A percentile compares a stretch with the other conserved stretches of the same genome.
Conservation (phyloP, 192 early-diverging fungal genomes). For the Backusella tarrabulga region DNA sequence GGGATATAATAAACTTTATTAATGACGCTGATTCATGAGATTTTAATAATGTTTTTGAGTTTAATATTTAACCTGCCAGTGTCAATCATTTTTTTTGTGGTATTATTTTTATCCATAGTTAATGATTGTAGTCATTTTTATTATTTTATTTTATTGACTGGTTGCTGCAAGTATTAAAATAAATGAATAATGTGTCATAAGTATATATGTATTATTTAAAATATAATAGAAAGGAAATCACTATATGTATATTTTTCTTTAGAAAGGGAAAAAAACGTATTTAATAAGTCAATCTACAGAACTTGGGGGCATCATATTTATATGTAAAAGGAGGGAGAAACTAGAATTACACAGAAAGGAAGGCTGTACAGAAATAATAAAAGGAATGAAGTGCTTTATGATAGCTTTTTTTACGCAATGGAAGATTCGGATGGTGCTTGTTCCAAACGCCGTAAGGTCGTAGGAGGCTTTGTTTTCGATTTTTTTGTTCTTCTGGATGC, state of each 20-base stretch:
- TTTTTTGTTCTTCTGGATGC: slow-evolving; percentile 15
- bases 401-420: neutral
- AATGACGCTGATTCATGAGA: neutral
- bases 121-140: neutral
- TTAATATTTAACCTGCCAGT: neutral
- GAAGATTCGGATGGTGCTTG: slow-evolving; percentile 1
- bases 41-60: neutral
- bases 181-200: neutral
- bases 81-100: neutral
- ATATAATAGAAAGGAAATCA: neutral
- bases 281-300: slow-evolving; percentile 6
- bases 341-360: neutral
- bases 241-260: neutral
- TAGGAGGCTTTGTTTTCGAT: neutral
- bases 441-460: neutral
- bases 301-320: slow-evolving; percentile 1
- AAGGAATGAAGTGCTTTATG: neutral
- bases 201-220: neutral
- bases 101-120: neutral
- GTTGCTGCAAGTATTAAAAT: neutral
- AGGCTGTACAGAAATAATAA: slow-evolving; percentile 1
- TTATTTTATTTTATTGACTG: neutral
- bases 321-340: neutral
- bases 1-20: neutral
- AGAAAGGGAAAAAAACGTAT: neutral